Percentiles rank a stretch among this genome's conserved stretches.
Evolutionary conservation across 1,284 basidiomycete genomes (phyloP).

Genomic region (Golubevia sp.): DNA sequence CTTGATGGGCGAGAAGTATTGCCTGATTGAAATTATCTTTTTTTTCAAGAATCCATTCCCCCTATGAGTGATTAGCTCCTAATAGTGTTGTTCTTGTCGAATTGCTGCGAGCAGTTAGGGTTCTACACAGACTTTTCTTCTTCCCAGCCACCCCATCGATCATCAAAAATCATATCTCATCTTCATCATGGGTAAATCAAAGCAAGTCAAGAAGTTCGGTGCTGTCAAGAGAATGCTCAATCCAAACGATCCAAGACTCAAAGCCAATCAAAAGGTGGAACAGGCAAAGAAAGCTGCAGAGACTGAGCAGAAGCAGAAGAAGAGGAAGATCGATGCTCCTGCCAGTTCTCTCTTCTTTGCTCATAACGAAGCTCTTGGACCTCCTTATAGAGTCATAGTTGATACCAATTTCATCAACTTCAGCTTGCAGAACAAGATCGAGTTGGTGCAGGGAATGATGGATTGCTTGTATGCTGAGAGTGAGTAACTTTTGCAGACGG

Average conservation of each 20-base stretch:
- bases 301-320: constrained; percentile 68
- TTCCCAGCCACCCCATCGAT: too few relatives aligned
- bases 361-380: constrained; percentile 93
- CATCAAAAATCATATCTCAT: too few relatives aligned
- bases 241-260: constrained; percentile 80
- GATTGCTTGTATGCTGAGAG: constrained; percentile 99
- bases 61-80: too few relatives aligned
- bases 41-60: too few relatives aligned
- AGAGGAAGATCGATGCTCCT: constrained; percentile 63
- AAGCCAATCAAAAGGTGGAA: constrained; percentile 12
- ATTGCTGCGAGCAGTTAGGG: too few relatives aligned
- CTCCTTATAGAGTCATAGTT: constrained; percentile 94
- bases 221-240: constrained; percentile 92
- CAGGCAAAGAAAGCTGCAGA: constrained; percentile 61
- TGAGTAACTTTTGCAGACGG: constrained; percentile 64
- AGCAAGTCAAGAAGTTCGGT: constrained; percentile 93
- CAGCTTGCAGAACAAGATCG: constrained; percentile 95
- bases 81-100: too few relatives aligned
- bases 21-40: too few relatives aligned
- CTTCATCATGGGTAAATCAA: constrained; percentile 75
- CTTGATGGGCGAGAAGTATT: too few relatives aligned
- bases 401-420: constrained; percentile 99
- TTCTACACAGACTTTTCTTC: too few relatives aligned
- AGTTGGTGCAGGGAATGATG: constrained; percentile 97
- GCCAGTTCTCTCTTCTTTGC: constrained; percentile 75